Base-by-base conservation (phyloP, 139 green algal genomes). In the Pseudopediastrum boryanum region DNA sequence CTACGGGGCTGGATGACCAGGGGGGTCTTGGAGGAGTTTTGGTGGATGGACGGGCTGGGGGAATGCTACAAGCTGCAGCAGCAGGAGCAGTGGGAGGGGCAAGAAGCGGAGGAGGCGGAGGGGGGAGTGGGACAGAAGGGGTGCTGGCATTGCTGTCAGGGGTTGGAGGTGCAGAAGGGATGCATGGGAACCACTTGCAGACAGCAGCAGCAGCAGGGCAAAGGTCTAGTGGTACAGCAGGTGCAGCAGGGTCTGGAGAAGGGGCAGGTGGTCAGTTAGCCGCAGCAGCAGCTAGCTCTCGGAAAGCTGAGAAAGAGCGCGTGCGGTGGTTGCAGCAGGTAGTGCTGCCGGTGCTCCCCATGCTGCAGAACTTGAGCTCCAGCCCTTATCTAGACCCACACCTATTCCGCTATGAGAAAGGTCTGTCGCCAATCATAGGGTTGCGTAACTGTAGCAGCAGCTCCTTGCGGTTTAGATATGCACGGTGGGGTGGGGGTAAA, bases 341-440 rank as follows among this genome's bases (percentile, higher is more conserved):
- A 29, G 54, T 78, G 71, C 36, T 78, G 39, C 54, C 69, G 71
- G 71, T 70, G 71, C 71, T 78, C 35, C 71, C 71, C 46, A 56
- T 16, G 16, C 46, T 16, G 16, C 46, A 78, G 71, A 78, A 44
- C 39, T n/a, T 78, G 9, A 78, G 71, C 54, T 36, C 44, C 39
- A 78, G 71, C 42, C 71, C 71, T 9, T 78, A 78, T 27, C 56
- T 78, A 19, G 71, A 78, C 54, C 71, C 71, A 33, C 71, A 65
- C 39, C 61, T 78, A 0, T 78, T 78, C n/a, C 42, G 12, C 10
- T 78, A 78, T 56, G 69, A 56, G 54, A 78, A 78, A 29, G 54
- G 69, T 56, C 56, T 78, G 25, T 78, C 71, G 2, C 71, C 71
- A 4, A 78, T 78, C 54, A 68, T 69, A 21, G 71, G 71, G 27